phyloP scores from a whole-genome alignment of 78 protist genomes.

The Dictyostelium citrinum region DNA sequence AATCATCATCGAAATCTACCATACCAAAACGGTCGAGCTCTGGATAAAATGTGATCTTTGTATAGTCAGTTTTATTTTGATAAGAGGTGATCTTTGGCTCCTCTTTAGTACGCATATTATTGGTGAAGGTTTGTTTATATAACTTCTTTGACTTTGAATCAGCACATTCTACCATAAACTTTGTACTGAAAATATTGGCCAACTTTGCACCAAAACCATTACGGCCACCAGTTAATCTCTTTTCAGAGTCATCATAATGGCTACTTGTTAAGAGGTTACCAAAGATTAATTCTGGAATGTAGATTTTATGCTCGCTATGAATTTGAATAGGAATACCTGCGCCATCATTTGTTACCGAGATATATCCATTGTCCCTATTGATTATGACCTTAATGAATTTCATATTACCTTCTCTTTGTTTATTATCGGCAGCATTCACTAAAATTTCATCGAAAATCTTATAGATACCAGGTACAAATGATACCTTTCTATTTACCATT shows the following conservation, averaged over 20 bases:
- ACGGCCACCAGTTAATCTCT: slow-evolving; percentile 90
- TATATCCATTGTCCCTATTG: slow-evolving; percentile 48
- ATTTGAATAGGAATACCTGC: slow-evolving; percentile 97
- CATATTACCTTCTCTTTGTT: slow-evolving; percentile 94
- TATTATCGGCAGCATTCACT: slow-evolving; percentile 99
- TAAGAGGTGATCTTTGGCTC: slow-evolving; percentile 55
- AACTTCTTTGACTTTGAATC: slow-evolving; percentile 5
- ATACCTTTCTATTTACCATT: slow-evolving; percentile 11
- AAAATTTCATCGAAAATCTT: slow-evolving; percentile 99
- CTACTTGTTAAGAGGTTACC: slow-evolving; percentile 95
- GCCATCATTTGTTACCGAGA: slow-evolving; percentile 96
- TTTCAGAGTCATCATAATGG: slow-evolving; percentile 89
- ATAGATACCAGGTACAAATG: slow-evolving; percentile 96
- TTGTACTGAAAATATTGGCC: slow-evolving; percentile 95
- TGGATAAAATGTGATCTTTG: slow-evolving; percentile 85
- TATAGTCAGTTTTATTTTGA: slow-evolving; percentile 54
- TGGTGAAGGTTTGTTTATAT: slow-evolving; percentile 62
- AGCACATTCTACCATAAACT: slow-evolving; percentile 90
- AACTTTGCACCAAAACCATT: slow-evolving; percentile 99
- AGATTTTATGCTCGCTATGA: slow-evolving; percentile 92
- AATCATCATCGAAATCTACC: slow-evolving; percentile 86
- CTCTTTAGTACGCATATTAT: slow-evolving; percentile 71
- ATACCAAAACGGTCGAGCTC: slow-evolving; percentile 85
- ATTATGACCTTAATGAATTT: slow-evolving; percentile 87
- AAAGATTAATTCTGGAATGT: slow-evolving; percentile 97